Conservation (phyloP, 805 yeast species). For the Suhomyces canberraensis region DNA sequence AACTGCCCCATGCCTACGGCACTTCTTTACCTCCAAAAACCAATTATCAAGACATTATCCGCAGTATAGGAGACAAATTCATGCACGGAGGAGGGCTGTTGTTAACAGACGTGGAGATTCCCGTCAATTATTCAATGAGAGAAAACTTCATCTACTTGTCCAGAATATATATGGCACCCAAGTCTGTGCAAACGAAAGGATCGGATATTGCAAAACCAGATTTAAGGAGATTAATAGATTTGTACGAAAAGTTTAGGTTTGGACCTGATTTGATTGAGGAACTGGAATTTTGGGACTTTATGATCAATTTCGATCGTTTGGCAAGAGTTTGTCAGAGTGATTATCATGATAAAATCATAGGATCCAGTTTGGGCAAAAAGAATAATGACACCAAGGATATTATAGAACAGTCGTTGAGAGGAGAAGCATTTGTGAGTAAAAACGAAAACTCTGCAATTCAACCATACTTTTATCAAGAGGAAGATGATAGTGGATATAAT, state of each 20-base stretch:
- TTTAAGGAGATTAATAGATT: slow-evolving; percentile 27
- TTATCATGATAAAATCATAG: background rate
- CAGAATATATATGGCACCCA: slow-evolving; percentile 1
- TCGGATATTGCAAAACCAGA: slow-evolving; percentile 10
- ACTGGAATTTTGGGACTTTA: slow-evolving; percentile 56
- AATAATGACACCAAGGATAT: background rate
- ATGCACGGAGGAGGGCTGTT: slow-evolving; percentile 41
- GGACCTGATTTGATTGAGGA: slow-evolving; percentile 60
- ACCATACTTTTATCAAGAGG: background rate
- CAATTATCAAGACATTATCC: slow-evolving; percentile 52
- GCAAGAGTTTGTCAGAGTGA: slow-evolving; percentile 9
- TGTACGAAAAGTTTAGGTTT: slow-evolving; percentile 68
- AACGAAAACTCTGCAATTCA: background rate
- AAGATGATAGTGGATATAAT: slow-evolving; percentile 3
- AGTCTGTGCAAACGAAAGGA: background rate
- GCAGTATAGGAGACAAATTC: slow-evolving; percentile 58
- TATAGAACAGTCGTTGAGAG: slow-evolving; percentile 1
- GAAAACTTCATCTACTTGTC: slow-evolving; percentile 40
- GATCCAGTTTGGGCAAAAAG: background rate
- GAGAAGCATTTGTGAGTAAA: background rate
- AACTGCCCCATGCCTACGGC: slow-evolving; percentile 4
- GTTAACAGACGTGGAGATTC: slow-evolving; percentile 25
- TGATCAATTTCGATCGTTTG: slow-evolving; percentile 31
- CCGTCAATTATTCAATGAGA: slow-evolving; percentile 34
- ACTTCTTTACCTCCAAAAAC: slow-evolving; percentile 26